A percentile compares a stretch with the other conserved stretches of the same genome.
These are phyloP conservation scores for Aurantiochytrium sp. DNA, from an alignment of 108 stramenopile genomes.

Conservation along the genomic window DNA sequence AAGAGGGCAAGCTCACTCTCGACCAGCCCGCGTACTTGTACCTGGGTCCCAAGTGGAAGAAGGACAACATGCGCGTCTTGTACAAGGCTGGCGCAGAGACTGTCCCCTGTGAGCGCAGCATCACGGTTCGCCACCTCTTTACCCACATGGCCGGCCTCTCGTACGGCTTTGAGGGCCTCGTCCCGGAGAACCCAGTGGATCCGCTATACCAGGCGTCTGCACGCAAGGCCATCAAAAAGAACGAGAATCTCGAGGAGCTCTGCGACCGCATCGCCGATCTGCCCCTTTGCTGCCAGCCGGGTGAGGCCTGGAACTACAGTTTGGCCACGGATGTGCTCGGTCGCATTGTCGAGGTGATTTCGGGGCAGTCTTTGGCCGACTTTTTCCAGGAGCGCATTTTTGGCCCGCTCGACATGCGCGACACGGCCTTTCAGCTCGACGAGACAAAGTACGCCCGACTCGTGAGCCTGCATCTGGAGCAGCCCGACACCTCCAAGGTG, in stretches of 20 bases:
- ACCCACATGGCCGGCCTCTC: constrained; percentile 29
- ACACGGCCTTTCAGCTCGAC: constrained; percentile 24
- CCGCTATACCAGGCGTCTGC: not conserved
- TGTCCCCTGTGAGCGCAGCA: not conserved
- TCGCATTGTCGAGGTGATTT: constrained; percentile 19
- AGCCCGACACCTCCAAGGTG: not conserved
- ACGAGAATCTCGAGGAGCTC: not conserved
- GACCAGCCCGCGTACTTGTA: constrained; percentile 13
- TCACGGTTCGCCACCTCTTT: constrained; percentile 8
- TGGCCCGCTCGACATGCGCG: constrained; percentile 19
- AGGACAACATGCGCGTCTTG: not conserved
- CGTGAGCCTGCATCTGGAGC: not conserved
- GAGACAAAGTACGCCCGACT: not conserved
- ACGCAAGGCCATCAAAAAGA: not conserved
- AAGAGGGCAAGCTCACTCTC: constrained; percentile 17
- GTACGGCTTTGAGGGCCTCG: constrained; percentile 15
- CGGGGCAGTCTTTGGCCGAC: not conserved
- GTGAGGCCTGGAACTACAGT: constrained; percentile 15
- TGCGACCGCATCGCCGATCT: not conserved
- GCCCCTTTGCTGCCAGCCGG: constrained; percentile 25
- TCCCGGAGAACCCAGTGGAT: not conserved
- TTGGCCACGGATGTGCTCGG: constrained; percentile 20
- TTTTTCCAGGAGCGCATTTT: constrained; percentile 25
- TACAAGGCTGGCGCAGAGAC: not conserved
- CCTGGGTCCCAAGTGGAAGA: constrained; percentile 16